phyloP scores from a whole-genome alignment of 495 filamentous ascomycete genomes.

The Aspergillus sclerotiicarbonarius region DNA sequence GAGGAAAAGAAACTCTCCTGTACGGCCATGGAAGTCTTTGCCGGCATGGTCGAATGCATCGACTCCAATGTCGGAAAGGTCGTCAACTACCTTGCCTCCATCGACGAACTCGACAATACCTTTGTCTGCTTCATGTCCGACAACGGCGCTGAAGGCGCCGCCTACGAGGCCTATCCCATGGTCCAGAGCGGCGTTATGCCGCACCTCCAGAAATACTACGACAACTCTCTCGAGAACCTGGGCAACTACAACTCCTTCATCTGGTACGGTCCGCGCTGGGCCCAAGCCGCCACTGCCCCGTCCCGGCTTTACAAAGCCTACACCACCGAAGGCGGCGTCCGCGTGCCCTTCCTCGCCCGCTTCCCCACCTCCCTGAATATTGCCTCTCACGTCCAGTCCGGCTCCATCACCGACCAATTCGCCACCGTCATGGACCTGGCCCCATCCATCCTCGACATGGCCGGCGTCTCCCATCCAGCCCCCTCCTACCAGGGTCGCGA shows the following conservation, averaged over 20 bases:
- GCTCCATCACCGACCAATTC: slow-evolving; percentile 54
- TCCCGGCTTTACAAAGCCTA: slow-evolving; percentile 61
- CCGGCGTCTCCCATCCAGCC: slow-evolving; percentile 56
- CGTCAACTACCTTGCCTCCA: slow-evolving; percentile 52
- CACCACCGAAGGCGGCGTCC: slow-evolving; percentile 61
- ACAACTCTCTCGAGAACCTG: slow-evolving; percentile 61
- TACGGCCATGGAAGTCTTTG: slow-evolving; percentile 61
- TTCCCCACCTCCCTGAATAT: slow-evolving; percentile 37
- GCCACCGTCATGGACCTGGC: slow-evolving; percentile 64
- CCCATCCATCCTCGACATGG: slow-evolving; percentile 60
- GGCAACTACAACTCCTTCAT: slow-evolving; percentile 60
- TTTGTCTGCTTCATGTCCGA: slow-evolving; percentile 64
- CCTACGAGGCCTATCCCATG: slow-evolving; percentile 59
- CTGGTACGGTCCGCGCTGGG: slow-evolving; percentile 66
- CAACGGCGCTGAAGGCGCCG: slow-evolving; percentile 63
- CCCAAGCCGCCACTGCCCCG: slow-evolving; percentile 62
- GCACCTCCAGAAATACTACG: slow-evolving; percentile 59
- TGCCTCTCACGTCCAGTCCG: slow-evolving; percentile 20
- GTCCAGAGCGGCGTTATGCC: slow-evolving; percentile 51
- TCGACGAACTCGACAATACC: slow-evolving; percentile 61
- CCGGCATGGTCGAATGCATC: slow-evolving; percentile 63
- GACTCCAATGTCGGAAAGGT: slow-evolving; percentile 61
- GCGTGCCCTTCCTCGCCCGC: slow-evolving; percentile 56
- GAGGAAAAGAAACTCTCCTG: slow-evolving; percentile 52
- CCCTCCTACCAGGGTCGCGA: slow-evolving; percentile 55